These are phyloP conservation scores for Tolypocladium ovalisporum DNA, from an alignment of 2,329 filamentous ascomycete genomes.

Conservation along the genomic window DNA sequence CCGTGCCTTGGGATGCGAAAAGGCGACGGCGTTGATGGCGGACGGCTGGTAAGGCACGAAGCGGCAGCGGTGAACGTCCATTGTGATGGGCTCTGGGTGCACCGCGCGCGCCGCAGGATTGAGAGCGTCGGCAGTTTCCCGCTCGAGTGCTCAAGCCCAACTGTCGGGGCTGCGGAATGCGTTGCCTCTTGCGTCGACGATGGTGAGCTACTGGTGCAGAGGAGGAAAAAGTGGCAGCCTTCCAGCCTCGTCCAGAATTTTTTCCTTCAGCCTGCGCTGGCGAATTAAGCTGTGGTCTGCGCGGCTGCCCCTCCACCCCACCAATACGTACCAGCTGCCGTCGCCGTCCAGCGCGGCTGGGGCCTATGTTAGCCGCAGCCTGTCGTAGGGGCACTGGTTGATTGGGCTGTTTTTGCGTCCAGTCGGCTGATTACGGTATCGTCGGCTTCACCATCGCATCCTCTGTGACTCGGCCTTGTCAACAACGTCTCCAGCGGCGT, in stretches of 20 bases:
- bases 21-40: constrained; percentile 88
- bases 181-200: background rate
- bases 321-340: constrained; percentile 3
- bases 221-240: constrained; percentile 19
- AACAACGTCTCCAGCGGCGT: background rate
- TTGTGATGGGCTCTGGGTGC: constrained; percentile 23
- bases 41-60: constrained; percentile 89
- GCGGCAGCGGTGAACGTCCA: constrained; percentile 96
- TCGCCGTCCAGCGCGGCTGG: background rate
- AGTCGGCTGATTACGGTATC: background rate
- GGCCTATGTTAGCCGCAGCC: background rate
- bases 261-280: constrained; percentile 10
- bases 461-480: background rate
- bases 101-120: background rate
- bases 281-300: constrained; percentile 24
- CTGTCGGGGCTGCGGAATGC: background rate
- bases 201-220: background rate
- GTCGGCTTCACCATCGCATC: background rate
- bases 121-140: background rate
- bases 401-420: background rate
- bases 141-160: background rate
- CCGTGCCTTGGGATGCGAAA: constrained; percentile 60
- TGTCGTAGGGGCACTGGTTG: background rate
- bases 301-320: constrained; percentile 20
- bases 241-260: constrained; percentile 19